Percentiles rank a stretch among this genome's conserved stretches.
These are phyloP conservation scores for Ophiocordyceps camponoti-saundersi DNA, from an alignment of 2,329 filamentous ascomycete species.

Conservation along the genomic window DNA sequence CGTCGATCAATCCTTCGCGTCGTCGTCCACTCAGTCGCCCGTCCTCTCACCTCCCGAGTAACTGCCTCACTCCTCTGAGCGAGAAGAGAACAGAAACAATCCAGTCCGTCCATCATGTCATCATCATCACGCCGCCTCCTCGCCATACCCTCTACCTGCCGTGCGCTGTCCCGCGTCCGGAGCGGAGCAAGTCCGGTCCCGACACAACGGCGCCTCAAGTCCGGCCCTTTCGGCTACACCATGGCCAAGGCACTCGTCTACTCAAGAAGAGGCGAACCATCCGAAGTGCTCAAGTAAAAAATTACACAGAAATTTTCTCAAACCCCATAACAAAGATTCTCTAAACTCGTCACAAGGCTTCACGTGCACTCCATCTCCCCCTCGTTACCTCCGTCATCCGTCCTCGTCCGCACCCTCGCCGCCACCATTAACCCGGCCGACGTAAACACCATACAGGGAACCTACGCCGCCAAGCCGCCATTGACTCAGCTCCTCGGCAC, in stretches of 20 bases:
- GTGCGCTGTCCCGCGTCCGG: background rate
- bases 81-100: background rate
- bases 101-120: background rate
- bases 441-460: slow-evolving; percentile 94
- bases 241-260: slow-evolving; percentile 73
- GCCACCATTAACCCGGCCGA: slow-evolving; percentile 93
- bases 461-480: slow-evolving; percentile 72
- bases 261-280: slow-evolving; percentile 56
- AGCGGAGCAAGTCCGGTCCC: slow-evolving; percentile 6
- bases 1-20: too few species aligned
- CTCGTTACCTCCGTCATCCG: slow-evolving; percentile 40
- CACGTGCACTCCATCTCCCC: slow-evolving; percentile 66
- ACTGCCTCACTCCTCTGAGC: background rate
- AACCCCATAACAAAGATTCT: background rate
- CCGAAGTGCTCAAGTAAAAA: slow-evolving; percentile 44
- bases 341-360: slow-evolving; percentile 24
- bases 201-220: slow-evolving; percentile 27
- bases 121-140: background rate
- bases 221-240: slow-evolving; percentile 60
- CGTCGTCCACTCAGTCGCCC: too few species aligned
- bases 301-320: background rate
- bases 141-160: background rate
- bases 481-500: slow-evolving; percentile 69
- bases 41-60: too few species aligned
- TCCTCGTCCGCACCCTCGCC: slow-evolving; percentile 77